phyloP scores from a whole-genome alignment of 1,139 yeast species.

The Suhomyces anneliseae region DNA sequence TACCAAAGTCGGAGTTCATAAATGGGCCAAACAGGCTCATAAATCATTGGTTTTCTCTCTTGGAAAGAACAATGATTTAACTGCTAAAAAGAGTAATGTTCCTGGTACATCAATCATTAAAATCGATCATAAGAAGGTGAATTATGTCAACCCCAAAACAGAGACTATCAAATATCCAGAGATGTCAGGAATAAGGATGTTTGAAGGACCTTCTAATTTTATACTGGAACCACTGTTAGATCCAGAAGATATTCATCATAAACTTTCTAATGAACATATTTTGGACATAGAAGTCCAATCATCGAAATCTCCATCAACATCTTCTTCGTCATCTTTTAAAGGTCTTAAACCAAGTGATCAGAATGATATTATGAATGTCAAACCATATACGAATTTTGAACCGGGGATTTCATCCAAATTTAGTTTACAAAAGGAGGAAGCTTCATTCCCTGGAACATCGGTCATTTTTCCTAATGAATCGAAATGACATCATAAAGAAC shows the following conservation, averaged over 20 bases:
- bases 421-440: conserved; percentile 9
- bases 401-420: conserved; percentile 12
- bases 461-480: conserved; percentile 7
- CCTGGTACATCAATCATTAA: conserved; percentile 18
- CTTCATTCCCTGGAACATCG: conserved; percentile 12
- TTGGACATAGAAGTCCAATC: conserved; percentile 1
- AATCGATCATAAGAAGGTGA: conserved; percentile 6
- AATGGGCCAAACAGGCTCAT: conserved; percentile 14
- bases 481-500: no score
- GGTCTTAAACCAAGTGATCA: background rate
- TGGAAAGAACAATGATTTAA: conserved; percentile 15
- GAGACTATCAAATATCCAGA: conserved; percentile 10
- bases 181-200: conserved; percentile 9
- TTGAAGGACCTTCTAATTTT: background rate
- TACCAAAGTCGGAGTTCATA: conserved; percentile 9
- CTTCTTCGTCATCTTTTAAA: background rate
- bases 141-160: conserved; percentile 10
- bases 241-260: background rate
- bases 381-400: conserved; percentile 12
- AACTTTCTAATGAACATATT: conserved; percentile 2
- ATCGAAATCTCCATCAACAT: background rate
- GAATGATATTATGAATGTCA: conserved; percentile 6
- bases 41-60: conserved; percentile 16
- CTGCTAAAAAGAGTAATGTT: conserved; percentile 13
- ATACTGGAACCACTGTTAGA: conserved; percentile 1